Base-by-base conservation (phyloP, 768 basidiomycete species). In the Zangia roseola region DNA sequence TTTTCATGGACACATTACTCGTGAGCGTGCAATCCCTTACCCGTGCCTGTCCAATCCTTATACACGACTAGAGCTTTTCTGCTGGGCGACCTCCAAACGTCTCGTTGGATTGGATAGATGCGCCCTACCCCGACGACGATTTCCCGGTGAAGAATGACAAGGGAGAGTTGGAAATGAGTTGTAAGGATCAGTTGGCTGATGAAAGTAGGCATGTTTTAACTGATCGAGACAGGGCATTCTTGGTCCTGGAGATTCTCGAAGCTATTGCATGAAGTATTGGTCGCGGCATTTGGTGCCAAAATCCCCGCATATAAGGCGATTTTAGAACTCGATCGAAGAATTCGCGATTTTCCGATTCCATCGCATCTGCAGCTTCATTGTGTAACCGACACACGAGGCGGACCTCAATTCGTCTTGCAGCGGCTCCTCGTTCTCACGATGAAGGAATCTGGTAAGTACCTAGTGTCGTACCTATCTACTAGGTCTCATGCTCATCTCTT, bases 71-170 rank as follows among this genome's bases (percentile, higher is more conserved):
- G 85, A 84, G 82, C 53, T 81, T 84, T 53, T 71, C 72, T 26
- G 74, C 80, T 24, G 86, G 84, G 4, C 67, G 84, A 44, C 84
- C 84, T 24, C 76, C 84, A 6, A 74, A 69, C 34, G 74, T 86
- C 41, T 78, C 73, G 19, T 56, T 72, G 10, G 62, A 73, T 2
- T 82, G 75, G 65, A 71, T 82, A 38, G 85, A 86, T 44, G 79
- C 78, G 36, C 73, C 77, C 1, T 70, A 76, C n/a, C 83, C 81
- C 0, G 70, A 68, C 26, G 78, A 80, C 33, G 55, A 61, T 3
- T 70, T 74, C 19, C 67, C 72, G n/a, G 43, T 64, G 5, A 52
- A 56, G 8, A 63, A 60, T 14, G 61, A 67, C 0, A 60, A 71
- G 19, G 74, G 69, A 3, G 66, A 72, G 47, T 58, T 58, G 17